These are phyloP conservation scores for Emmonsiellopsis sp. DNA, from an alignment of 2,329 filamentous ascomycete species.

Conservation along the genomic window DNA sequence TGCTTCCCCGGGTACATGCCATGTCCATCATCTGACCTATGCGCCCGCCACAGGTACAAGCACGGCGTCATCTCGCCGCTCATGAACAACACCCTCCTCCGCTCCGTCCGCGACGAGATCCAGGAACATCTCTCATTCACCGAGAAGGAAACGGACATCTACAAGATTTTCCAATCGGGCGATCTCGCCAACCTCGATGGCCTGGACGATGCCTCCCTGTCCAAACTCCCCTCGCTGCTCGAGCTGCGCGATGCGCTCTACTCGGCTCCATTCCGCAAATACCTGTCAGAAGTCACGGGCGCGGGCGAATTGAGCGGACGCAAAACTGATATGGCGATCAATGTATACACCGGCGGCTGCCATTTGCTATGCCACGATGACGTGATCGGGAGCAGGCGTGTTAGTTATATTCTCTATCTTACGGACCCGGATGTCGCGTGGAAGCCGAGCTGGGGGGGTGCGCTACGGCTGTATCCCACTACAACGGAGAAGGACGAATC, in stretches of 20 bases:
- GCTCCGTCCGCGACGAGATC: slow-evolving; percentile 80
- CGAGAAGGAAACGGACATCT: slow-evolving; percentile 98
- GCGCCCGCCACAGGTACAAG: slow-evolving; percentile 54
- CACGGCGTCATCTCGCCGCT: slow-evolving; percentile 81
- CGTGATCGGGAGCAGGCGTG: slow-evolving; percentile 89
- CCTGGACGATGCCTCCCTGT: slow-evolving; percentile 74
- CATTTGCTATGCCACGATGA: slow-evolving; percentile 96
- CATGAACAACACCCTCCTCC: slow-evolving; percentile 72
- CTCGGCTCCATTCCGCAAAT: slow-evolving; percentile 79
- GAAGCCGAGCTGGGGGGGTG: slow-evolving; percentile 88
- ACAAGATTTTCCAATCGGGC: slow-evolving; percentile 98
- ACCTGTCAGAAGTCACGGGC: slow-evolving; percentile 75
- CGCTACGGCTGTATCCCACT: slow-evolving; percentile 75
- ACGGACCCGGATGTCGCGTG: slow-evolving; percentile 86
- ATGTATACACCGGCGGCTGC: slow-evolving; percentile 93
- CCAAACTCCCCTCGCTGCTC: slow-evolving; percentile 81
- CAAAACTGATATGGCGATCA: slow-evolving; percentile 99
- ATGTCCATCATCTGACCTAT: neutral
- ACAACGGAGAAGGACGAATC: slow-evolving; percentile 56
- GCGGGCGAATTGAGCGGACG: slow-evolving; percentile 79
- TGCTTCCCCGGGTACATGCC: neutral
- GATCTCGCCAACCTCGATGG: slow-evolving; percentile 95
- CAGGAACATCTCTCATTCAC: slow-evolving; percentile 88
- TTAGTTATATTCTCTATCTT: slow-evolving; percentile 95
- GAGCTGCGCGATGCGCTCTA: slow-evolving; percentile 90